Conservation (phyloP, 768 basidiomycete genomes). For the Suillus paluster region DNA sequence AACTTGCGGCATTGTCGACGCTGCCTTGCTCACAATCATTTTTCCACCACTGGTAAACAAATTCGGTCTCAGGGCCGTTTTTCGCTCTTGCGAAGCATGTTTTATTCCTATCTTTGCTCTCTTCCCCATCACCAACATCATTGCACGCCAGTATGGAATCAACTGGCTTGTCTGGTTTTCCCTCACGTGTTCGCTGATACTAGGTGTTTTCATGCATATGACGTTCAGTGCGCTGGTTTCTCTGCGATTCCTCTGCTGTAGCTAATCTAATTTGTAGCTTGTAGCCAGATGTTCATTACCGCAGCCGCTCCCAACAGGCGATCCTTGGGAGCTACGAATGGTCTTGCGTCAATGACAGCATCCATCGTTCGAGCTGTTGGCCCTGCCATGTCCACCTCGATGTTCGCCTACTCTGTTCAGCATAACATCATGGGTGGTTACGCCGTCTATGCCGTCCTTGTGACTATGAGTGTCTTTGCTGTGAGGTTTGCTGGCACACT, state of each 20-base stretch:
- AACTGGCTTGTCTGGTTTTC: constrained; percentile 30
- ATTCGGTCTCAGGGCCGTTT: constrained; percentile 36
- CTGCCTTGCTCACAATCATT: constrained; percentile 33
- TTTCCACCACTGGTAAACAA: constrained; percentile 36
- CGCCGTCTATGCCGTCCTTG: constrained; percentile 37
- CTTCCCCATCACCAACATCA: constrained; percentile 35
- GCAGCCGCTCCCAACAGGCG: constrained; percentile 67
- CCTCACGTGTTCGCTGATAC: constrained; percentile 28
- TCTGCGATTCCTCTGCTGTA: constrained; percentile 3
- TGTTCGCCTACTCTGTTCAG: constrained; percentile 42
- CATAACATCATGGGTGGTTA: constrained; percentile 41
- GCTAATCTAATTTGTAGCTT: constrained; percentile 44
- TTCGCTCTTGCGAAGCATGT: constrained; percentile 27
- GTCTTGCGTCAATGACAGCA: constrained; percentile 38
- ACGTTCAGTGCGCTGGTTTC: constrained; percentile 31
- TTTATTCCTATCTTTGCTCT: constrained; percentile 34
- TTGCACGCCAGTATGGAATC: constrained; percentile 27
- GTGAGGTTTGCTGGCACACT: constrained; percentile 25
- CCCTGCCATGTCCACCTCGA: constrained; percentile 35
- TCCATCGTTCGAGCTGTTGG: constrained; percentile 38
- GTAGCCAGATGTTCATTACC: constrained; percentile 71
- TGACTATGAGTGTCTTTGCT: constrained; percentile 20
- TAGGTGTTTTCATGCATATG: constrained; percentile 31
- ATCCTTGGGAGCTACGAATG: constrained; percentile 72
- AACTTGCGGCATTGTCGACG: constrained; percentile 35